Evolutionary conservation across 2,329 filamentous ascomycete species (phyloP), one percentile per base, ranked within the genome.

Genomic region (Fusarium sp.): DNA sequence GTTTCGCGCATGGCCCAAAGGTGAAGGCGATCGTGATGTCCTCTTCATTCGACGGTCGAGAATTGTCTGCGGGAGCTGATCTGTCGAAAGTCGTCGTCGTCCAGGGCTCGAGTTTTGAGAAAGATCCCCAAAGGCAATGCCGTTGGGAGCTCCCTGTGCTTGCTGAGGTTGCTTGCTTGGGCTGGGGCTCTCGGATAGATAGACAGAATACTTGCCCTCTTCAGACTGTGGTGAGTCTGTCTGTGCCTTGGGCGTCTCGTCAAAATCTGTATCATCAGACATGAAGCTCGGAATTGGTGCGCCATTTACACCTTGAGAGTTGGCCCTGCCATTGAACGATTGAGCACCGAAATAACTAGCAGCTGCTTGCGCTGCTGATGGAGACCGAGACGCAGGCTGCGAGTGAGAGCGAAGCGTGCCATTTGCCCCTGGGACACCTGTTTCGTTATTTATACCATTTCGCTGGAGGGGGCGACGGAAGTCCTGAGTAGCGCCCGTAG

Each of bases 371-470:
- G 74, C 62, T 72, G 81, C 33, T 71, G 78, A 66, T 46, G 78
- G 72, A 68, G 81, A 79, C 31, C 87, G 82, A 34, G 87, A 85
- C 4, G 88, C 88, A 24, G 89, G 89, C 74, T 91, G 89, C n/a
- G 89, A 91, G 74, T 91, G 89, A 26, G 89, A 91, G 67, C 89
- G 84, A 64, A 89, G 76, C n/a, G 87, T 81, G 69, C 88, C 87
- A 57, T 82, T 86, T 26, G 87, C 82, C 52, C 83, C 78, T 38
- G 81, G 78, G 18, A 80, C 74, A 11, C 82, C 82, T 15, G 83
- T 76, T 36, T 90, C 87, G 24, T 82, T 85, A 17, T 83, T 80
- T 24, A 81, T 78, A 11, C 81, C 80, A 2, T 87, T 85, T 72
- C 88, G 82, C 68, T 90, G 87, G 55, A 88, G 78, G 46, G 86